Conservation (phyloP, 2,329 filamentous ascomycete genomes). For the Lecanicillium sp. region DNA sequence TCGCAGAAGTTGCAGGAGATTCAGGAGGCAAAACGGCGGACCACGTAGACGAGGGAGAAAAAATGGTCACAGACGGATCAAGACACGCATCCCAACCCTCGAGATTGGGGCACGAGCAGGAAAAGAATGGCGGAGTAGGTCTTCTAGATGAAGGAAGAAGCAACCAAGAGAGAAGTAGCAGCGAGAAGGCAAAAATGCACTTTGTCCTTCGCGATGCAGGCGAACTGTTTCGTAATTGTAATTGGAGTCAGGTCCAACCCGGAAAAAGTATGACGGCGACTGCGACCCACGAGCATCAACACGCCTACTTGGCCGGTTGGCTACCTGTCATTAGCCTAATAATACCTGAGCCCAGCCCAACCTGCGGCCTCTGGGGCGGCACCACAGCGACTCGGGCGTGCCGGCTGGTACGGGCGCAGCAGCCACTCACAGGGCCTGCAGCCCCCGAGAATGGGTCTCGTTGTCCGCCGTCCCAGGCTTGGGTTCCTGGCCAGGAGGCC, state of each 20-base stretch:
- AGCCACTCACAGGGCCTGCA: conserved; percentile 13
- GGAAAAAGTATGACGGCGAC: conserved; percentile 10
- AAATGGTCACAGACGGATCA: conserved; percentile 15
- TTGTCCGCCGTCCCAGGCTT: neutral
- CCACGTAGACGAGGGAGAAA: conserved; percentile 3
- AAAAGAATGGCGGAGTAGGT: conserved; percentile 41
- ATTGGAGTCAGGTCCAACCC: neutral
- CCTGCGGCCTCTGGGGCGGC: neutral
- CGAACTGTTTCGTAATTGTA: no score
- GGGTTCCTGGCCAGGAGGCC: no score
- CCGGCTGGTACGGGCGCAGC: conserved; percentile 1
- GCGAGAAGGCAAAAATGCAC: conserved; percentile 7
- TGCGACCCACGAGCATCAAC: neutral
- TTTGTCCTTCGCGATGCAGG: no score
- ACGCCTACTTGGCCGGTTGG: no score
- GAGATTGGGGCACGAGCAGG: conserved; percentile 17
- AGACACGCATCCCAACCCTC: conserved; percentile 23
- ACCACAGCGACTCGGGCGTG: conserved; percentile 5
- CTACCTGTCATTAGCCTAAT: no score
- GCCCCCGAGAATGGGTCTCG: neutral
- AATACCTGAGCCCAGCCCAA: neutral
- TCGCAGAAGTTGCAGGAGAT: conserved; percentile 7
- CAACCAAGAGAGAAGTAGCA: conserved; percentile 10
- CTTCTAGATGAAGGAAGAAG: conserved; percentile 18
- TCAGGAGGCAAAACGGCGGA: conserved; percentile 5